phyloP scores from a whole-genome alignment of 768 basidiomycete species.

The Xerocomellus amylosporus region DNA sequence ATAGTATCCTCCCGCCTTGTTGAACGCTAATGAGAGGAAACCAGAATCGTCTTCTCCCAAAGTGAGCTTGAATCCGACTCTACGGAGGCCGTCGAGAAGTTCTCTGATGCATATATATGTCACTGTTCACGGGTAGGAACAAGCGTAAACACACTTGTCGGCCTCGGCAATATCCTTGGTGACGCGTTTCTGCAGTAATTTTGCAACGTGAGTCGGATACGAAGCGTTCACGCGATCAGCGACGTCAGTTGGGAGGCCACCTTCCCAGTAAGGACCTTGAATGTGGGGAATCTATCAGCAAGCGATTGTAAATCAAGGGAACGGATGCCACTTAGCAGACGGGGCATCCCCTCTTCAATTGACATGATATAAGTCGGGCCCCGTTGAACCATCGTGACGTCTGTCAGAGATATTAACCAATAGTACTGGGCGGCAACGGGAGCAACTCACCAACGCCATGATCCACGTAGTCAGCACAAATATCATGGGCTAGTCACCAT shows the following conservation, averaged over 20 bases:
- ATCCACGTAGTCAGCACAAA: constrained; percentile 44
- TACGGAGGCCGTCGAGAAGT: constrained; percentile 53
- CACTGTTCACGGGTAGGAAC: not conserved
- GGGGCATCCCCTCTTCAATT: constrained; percentile 38
- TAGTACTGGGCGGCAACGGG: not conserved
- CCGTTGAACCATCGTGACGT: constrained; percentile 50
- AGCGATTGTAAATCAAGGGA: constrained; percentile 14
- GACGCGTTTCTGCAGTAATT: constrained; percentile 35
- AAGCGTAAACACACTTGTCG: constrained; percentile 44
- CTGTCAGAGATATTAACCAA: constrained; percentile 19
- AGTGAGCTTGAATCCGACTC: constrained; percentile 55
- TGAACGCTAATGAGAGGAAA: constrained; percentile 45
- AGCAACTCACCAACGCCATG: constrained; percentile 43
- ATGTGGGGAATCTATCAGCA: not conserved
- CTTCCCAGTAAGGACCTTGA: constrained; percentile 42
- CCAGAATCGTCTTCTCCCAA: constrained; percentile 53
- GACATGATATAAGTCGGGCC: constrained; percentile 54
- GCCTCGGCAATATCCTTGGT: constrained; percentile 47
- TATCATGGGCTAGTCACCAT: constrained; percentile 43
- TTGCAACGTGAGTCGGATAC: constrained; percentile 36
- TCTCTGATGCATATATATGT: constrained; percentile 32
- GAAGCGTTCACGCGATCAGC: constrained; percentile 54
- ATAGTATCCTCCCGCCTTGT: constrained; percentile 63
- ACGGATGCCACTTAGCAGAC: constrained; percentile 12
- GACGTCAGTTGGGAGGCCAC: constrained; percentile 46